Evolutionary conservation across 495 filamentous ascomycete genomes (phyloP).

Genomic region (Penicillium mononematosum): DNA sequence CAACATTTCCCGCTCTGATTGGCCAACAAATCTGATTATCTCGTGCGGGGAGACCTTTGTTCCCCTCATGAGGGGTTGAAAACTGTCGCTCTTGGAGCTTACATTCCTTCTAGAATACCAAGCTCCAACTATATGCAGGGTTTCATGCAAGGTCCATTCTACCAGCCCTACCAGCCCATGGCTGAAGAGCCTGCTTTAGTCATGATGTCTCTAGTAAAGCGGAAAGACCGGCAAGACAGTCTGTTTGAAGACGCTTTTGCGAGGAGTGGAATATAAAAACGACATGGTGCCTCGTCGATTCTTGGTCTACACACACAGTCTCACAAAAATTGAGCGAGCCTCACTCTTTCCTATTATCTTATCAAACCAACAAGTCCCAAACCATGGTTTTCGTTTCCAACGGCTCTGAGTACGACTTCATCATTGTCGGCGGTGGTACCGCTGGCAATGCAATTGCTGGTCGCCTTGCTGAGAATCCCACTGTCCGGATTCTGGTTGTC

Average conservation of each 20-base stretch:
- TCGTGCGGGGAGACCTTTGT: constrained; percentile 9
- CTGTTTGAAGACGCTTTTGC: neutral
- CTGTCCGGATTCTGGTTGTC: constrained; percentile 52
- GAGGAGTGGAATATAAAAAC: constrained; percentile 4
- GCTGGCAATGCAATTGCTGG: constrained; percentile 58
- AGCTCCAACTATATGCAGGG: neutral
- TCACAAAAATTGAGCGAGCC: neutral
- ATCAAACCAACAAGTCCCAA: neutral
- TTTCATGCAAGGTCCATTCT: neutral
- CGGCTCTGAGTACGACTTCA: constrained; percentile 37
- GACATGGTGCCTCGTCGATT: neutral
- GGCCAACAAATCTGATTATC: neutral
- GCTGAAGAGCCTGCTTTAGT: neutral
- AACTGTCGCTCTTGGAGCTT: neutral
- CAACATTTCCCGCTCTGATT: no score
- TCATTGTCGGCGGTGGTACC: constrained; percentile 55
- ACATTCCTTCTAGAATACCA: neutral
- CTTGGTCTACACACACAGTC: neutral
- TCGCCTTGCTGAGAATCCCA: constrained; percentile 55
- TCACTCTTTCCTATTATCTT: neutral
- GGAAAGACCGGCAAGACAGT: constrained; percentile 2
- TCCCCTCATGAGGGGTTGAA: constrained; percentile 23
- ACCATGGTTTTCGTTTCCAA: constrained; percentile 18
- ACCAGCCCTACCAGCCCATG: neutral
- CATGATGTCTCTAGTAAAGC: neutral